Base-by-base conservation (phyloP, 1,284 basidiomycete genomes). In the Sanghuangporus weigelae region DNA sequence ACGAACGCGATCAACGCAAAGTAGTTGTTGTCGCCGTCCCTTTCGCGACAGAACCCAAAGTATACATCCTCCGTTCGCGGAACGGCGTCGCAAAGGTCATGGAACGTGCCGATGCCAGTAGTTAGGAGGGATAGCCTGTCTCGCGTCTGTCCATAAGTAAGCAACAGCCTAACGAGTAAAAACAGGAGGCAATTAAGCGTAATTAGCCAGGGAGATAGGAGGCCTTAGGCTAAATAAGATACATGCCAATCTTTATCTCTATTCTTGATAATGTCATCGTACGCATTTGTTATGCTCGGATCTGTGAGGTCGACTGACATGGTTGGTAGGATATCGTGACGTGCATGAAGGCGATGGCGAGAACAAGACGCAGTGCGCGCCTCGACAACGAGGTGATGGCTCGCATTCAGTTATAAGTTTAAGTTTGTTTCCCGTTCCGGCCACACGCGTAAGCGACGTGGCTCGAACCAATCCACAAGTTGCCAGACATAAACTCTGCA, bases 41-140 rank as follows among this genome's bases (percentile, higher is more conserved):
- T 64, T 59, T 69, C 69, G 36, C 68, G 65, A 59, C 65, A 67
- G 51, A 69, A 66, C 4, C 67, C 69, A 59, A 68, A 69, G 56
- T 53, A 68, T 7, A 69, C 63, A 35, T 68, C 64, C 26, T 67
- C 65, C 12, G 63, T 49, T 19, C 60, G 56, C 2, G 65, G 57
- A 38, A 69, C 49, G 36, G 51, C 46, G 23, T 58, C 16, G 19
- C 67, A 62, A 39, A 69, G 42, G 56, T 62, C 67, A 26, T 68
- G 60, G 36, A 68, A 57, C 35, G 63, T 65, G n/a, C 69, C 69
- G 12, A 12, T 48, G 39, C 69, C 69, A 35, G 61, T 67, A 21
- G 59, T 56, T 39, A 64, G 59, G 8, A 69, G 66, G 14, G 54
- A 48, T 19, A 69, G 67, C 51, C 63, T 63, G 57, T 67, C 64